These are phyloP conservation scores for Sporothrix luriei DNA, from an alignment of 2,329 filamentous ascomycete species.

Conservation along the genomic window DNA sequence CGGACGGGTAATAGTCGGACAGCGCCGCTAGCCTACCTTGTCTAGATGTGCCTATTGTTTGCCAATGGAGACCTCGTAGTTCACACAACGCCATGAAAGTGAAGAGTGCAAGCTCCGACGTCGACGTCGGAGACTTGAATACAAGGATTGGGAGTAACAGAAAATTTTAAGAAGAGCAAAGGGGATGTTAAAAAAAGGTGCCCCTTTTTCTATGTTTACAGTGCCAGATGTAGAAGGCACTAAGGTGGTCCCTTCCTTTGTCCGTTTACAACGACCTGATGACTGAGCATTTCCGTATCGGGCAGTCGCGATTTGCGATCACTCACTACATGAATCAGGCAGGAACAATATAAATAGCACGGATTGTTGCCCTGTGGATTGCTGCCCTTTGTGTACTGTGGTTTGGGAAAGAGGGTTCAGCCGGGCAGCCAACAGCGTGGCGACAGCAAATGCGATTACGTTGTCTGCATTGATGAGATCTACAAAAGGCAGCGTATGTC, in stretches of 20 bases:
- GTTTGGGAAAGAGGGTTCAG: too few relatives aligned
- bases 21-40: constrained; percentile 23
- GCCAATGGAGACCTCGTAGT: neutral
- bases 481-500: neutral
- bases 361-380: too few relatives aligned
- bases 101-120: neutral
- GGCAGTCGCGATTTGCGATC: neutral
- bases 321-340: neutral
- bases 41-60: neutral
- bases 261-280: neutral
- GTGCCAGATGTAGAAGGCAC: constrained; percentile 6
- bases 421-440: neutral
- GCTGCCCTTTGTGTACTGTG: too few relatives aligned
- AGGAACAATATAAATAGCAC: too few relatives aligned
- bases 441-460: neutral
- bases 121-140: neutral
- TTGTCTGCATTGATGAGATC: too few relatives aligned
- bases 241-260: constrained; percentile 1
- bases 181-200: neutral
- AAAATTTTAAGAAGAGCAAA: neutral
- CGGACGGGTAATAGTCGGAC: neutral
- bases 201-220: constrained; percentile 10
- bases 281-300: constrained; percentile 16
- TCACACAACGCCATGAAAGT: neutral
- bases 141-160: neutral